phyloP scores from a whole-genome alignment of 2,329 filamentous ascomycete genomes.

The Rutstroemia sp. region DNA sequence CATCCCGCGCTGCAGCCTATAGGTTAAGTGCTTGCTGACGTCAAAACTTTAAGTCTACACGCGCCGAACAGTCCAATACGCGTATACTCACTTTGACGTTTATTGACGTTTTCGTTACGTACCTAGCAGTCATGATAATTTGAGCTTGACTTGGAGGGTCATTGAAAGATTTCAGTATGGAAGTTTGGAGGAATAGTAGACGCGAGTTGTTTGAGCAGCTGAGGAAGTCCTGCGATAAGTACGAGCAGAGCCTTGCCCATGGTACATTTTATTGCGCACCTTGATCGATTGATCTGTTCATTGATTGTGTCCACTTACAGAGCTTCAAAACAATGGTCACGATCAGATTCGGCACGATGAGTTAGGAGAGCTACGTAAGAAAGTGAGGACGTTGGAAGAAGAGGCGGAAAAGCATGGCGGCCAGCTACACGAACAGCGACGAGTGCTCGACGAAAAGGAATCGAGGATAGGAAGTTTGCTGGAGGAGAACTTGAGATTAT shows the following conservation, averaged over 20 bases:
- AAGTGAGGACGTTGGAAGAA: not conserved
- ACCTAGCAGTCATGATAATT: not conserved
- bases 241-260: slow-evolving; percentile 17
- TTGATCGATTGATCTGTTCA: not conserved
- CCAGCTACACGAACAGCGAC: not conserved
- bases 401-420: not conserved
- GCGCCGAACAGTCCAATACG: too few relatives aligned
- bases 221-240: slow-evolving; percentile 16
- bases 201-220: slow-evolving; percentile 20
- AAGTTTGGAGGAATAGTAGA: slow-evolving; percentile 23
- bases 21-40: too few relatives aligned
- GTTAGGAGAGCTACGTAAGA: not conserved
- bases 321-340: not conserved
- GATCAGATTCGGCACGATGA: not conserved
- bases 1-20: too few relatives aligned
- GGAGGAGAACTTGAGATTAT: not conserved
- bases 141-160: not conserved
- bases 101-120: not conserved
- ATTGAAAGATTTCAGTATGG: slow-evolving; percentile 14
- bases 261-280: slow-evolving; percentile 13
- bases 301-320: not conserved
- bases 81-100: not conserved
- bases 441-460: not conserved
- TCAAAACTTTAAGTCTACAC: too few relatives aligned
- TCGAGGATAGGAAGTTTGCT: not conserved